Evolutionary conservation across 768 basidiomycete genomes (phyloP).

Genomic region (Suillus tomentosus): DNA sequence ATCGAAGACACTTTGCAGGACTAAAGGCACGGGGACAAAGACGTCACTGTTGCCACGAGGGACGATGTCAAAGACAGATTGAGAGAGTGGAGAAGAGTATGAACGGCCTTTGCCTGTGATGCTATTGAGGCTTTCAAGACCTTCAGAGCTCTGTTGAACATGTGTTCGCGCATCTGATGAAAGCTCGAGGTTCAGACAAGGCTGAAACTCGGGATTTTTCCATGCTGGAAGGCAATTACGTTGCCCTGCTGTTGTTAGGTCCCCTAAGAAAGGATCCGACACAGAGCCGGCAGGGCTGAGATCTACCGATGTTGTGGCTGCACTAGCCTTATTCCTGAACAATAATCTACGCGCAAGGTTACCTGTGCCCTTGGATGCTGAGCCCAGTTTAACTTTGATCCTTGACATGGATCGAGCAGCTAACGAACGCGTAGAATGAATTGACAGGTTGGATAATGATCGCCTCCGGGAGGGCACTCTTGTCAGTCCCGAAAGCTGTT

Average conservation of each 20-base stretch:
- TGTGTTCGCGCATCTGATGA: not conserved
- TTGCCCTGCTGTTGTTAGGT: constrained; percentile 28
- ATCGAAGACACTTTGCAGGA: constrained; percentile 65
- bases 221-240: constrained; percentile 46
- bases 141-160: constrained; percentile 17
- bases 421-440: constrained; percentile 43
- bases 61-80: constrained; percentile 61
- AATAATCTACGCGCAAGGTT: constrained; percentile 60
- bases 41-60: constrained; percentile 49
- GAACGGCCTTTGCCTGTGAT: constrained; percentile 58
- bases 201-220: constrained; percentile 35
- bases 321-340: constrained; percentile 41
- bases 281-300: constrained; percentile 7
- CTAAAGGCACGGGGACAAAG: constrained; percentile 49
- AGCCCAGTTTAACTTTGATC: constrained; percentile 48
- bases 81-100: constrained; percentile 64
- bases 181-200: not conserved
- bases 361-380: constrained; percentile 43
- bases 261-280: constrained; percentile 16
- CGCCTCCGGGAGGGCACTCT: constrained; percentile 48
- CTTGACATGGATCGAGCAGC: constrained; percentile 49
- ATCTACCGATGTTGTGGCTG: constrained; percentile 16
- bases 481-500: constrained; percentile 28
- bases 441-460: constrained; percentile 58
- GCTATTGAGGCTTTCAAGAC: constrained; percentile 20